phyloP scores from a whole-genome alignment of 23 red algal genomes.

The Agarophyton chilense region DNA sequence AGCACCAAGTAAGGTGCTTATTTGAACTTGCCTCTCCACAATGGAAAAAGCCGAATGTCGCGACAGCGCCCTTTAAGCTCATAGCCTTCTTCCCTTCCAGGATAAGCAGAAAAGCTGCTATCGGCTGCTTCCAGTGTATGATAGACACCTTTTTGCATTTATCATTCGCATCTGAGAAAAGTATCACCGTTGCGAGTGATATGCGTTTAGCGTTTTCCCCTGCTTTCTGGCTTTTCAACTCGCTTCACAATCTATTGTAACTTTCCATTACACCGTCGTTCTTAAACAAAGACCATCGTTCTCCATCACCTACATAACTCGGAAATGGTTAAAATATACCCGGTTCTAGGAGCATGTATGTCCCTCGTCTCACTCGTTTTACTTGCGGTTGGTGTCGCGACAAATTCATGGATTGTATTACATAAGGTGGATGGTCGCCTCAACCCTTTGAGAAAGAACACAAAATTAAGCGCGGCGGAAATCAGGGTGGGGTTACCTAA shows the following conservation, averaged over 20 bases:
- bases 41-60: background rate
- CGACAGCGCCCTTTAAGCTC: background rate
- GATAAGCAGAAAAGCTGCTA: background rate
- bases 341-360: constrained; percentile 45
- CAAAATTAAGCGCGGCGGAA: constrained; percentile 37
- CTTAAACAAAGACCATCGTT: background rate
- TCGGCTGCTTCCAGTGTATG: background rate
- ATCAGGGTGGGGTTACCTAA: constrained; percentile 17
- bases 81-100: background rate
- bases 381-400: constrained; percentile 62
- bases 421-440: constrained; percentile 6
- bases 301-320: background rate
- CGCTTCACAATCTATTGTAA: background rate
- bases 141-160: constrained; percentile 7
- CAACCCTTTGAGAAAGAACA: constrained; percentile 53
- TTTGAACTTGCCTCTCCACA: background rate
- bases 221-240: background rate
- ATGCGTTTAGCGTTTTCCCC: background rate
- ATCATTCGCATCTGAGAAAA: background rate
- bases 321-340: constrained; percentile 58
- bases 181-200: background rate
- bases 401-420: constrained; percentile 71
- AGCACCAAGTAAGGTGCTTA: background rate
- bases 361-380: constrained; percentile 66
- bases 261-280: background rate